phyloP scores from a whole-genome alignment of 1,284 basidiomycete genomes.

The Ganoderma lingzhi region DNA sequence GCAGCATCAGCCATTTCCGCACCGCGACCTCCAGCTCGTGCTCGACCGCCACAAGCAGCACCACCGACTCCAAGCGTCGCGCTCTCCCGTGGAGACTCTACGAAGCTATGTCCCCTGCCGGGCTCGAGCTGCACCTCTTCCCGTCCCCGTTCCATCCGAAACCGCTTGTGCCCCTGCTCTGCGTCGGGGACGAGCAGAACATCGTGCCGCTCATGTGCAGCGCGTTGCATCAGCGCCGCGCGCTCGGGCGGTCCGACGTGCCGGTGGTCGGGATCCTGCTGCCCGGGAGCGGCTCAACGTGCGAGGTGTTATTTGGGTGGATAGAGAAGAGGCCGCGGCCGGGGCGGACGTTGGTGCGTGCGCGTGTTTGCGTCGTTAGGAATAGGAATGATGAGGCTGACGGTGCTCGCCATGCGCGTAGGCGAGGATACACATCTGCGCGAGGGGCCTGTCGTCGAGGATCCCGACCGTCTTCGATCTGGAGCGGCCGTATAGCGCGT shows the following conservation, averaged over 20 bases:
- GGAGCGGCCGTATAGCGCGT: background rate
- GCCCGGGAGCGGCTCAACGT: conserved; percentile 2
- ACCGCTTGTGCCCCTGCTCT: conserved; percentile 16
- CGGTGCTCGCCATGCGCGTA: background rate
- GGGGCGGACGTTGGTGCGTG: conserved; percentile 12
- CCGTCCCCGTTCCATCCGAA: conserved; percentile 16
- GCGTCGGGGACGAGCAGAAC: conserved; percentile 12
- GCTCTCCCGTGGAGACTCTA: conserved; percentile 4
- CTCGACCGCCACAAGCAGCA: background rate
- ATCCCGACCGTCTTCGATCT: conserved; percentile 14
- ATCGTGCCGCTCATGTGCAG: conserved; percentile 21
- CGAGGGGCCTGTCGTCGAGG: background rate
- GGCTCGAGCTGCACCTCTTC: conserved; percentile 14
- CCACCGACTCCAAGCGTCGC: background rate
- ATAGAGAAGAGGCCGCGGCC: background rate
- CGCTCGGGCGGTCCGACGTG: conserved; percentile 7
- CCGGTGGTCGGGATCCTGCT: conserved; percentile 17
- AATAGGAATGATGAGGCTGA: background rate
- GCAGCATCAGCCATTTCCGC: conserved; percentile 5
- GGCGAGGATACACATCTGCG: conserved; percentile 15
- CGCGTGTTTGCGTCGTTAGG: background rate
- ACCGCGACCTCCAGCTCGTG: background rate
- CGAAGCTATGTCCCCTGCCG: background rate
- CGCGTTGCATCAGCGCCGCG: conserved; percentile 16
- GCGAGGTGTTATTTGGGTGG: conserved; percentile 19